Evolutionary conservation across 2,329 filamentous ascomycete species (phyloP).

Genomic region (Aspergillus fumigatus): DNA sequence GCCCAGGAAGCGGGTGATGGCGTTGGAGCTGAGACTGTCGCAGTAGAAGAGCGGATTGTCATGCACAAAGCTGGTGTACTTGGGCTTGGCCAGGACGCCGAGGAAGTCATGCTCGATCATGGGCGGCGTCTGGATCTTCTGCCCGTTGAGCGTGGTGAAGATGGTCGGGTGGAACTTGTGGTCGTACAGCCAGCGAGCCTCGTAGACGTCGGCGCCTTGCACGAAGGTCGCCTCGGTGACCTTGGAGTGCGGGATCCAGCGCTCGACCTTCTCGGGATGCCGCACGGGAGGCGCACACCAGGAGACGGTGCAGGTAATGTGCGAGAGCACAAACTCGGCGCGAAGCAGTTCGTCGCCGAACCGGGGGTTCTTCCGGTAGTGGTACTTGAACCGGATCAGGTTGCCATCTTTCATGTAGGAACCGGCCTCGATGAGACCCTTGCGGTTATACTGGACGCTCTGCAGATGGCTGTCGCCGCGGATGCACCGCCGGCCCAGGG

Average conservation of each 20-base stretch:
- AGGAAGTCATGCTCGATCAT: constrained; percentile 50
- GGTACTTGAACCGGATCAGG: constrained; percentile 50
- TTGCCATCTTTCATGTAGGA: constrained; percentile 52
- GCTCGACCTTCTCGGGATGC: constrained; percentile 48
- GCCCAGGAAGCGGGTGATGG: constrained; percentile 28
- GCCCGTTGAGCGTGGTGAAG: constrained; percentile 47
- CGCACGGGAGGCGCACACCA: constrained; percentile 51
- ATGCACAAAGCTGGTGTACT: constrained; percentile 40
- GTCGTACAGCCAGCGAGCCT: constrained; percentile 48
- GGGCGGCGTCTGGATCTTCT: constrained; percentile 48
- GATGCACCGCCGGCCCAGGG: constrained; percentile 45
- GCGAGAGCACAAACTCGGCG: constrained; percentile 51
- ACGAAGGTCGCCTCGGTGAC: constrained; percentile 53
- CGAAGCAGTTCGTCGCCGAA: constrained; percentile 54
- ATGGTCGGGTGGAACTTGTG: constrained; percentile 48
- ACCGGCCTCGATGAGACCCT: constrained; percentile 50
- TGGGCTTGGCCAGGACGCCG: constrained; percentile 41
- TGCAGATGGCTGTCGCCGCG: constrained; percentile 44
- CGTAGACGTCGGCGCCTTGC: constrained; percentile 49
- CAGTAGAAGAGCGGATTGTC: constrained; percentile 52
- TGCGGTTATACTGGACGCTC: constrained; percentile 49
- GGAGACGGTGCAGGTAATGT: constrained; percentile 51
- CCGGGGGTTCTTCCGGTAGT: constrained; percentile 51
- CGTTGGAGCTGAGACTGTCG: constrained; percentile 33
- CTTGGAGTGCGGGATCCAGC: constrained; percentile 53